Conservation (phyloP, 2,329 filamentous ascomycete species). For the Curvularia spicifera region DNA sequence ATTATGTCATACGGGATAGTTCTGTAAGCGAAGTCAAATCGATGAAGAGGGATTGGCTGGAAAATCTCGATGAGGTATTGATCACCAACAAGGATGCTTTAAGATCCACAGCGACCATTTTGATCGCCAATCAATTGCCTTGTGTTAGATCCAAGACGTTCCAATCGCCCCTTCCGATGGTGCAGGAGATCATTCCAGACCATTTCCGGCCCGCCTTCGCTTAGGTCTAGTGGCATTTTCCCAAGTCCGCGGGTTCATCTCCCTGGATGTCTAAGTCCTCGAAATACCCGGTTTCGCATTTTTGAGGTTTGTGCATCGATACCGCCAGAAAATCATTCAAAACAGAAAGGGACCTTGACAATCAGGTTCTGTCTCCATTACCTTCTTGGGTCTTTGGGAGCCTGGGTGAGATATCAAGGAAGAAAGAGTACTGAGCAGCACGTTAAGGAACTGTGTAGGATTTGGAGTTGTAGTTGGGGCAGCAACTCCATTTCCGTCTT, state of each 20-base stretch:
- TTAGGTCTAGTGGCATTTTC: not conserved
- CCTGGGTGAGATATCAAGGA: not conserved
- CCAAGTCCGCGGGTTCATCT: conserved; percentile 15
- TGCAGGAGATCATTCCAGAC: not conserved
- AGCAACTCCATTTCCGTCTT: not conserved
- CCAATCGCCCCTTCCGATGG: conserved; percentile 20
- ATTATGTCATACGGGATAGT: conserved; percentile 8
- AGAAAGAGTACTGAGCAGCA: not conserved
- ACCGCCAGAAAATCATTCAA: not conserved
- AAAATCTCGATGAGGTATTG: not conserved
- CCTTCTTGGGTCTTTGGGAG: no score
- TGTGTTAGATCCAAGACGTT: not conserved
- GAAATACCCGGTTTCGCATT: not conserved
- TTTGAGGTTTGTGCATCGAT: not conserved
- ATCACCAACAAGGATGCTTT: not conserved
- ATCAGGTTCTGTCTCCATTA: no score
- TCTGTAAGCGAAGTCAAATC: not conserved
- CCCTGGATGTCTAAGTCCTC: conserved; percentile 5
- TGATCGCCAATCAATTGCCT: conserved; percentile 1
- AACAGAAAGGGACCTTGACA: no score
- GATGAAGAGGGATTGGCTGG: not conserved
- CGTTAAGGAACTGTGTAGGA: not conserved
- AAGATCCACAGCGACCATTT: not conserved
- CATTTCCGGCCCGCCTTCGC: not conserved
- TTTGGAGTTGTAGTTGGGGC: not conserved